Base-by-base conservation (phyloP, 2,329 filamentous ascomycete species). In the Macroventuria anomochaeta region DNA sequence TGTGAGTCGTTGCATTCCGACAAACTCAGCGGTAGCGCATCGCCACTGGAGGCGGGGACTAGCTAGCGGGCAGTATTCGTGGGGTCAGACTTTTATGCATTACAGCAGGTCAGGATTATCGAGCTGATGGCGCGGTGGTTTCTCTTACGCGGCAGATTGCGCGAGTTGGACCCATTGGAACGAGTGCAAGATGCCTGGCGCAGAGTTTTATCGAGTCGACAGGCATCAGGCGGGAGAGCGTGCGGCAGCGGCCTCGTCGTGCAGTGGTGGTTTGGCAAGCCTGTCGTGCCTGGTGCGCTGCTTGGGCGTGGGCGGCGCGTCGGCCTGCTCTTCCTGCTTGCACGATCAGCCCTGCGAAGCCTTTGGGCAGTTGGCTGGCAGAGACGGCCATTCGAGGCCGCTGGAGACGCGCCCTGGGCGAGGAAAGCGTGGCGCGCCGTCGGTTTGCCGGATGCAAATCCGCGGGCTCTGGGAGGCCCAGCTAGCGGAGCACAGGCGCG, bases 1-100 rank as follows among this genome's bases (percentile, higher is more conserved):
- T 55, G 53, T 58, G 56, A 61, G 46, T 58, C 50, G 55, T 49
- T 54, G 58, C 34, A 53, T 65, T 67, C 66, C 66, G 66, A 69
- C 54, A 68, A 64, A 58, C 62, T 49, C 49, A 56, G 61, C 66
- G 64, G 53, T 60, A 47, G 53, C 57, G 53, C 42, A 53, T 60
- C 33, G 64, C 61, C 62, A 67, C 58, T 57, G 50, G 49, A 43
- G 46, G 62, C 59, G 66, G 62, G 62, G 62, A 43, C 52, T 58
- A 41, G 44, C 44, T 54, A 44, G 46, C 31, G 57, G 53, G 44
- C 46, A 37, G 40, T 42, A 56, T 62, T 53, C 58, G 62, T 61
- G 65, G 66, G 65, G 62, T 60, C 53, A 57, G 50, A 54, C n/a
- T 50, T 51, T 57, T 58, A 39, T 46, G 48, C 47, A 53, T 39